Base-by-base conservation (phyloP, 2,329 filamentous ascomycete species). In the Penicillium sp. region DNA sequence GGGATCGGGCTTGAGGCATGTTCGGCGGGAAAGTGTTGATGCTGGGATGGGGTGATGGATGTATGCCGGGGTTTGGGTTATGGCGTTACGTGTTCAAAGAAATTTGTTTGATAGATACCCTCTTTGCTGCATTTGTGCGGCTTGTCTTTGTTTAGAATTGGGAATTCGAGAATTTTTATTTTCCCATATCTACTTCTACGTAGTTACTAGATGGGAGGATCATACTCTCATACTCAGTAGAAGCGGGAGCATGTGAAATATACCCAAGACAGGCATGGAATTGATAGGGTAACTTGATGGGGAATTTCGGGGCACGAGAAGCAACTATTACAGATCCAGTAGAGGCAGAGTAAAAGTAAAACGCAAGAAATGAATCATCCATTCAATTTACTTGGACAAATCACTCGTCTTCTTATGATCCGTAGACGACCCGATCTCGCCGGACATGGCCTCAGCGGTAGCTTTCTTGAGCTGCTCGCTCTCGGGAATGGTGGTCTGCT, bases 381-480 rank as follows among this genome's bases (percentile, higher is more conserved):
- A 7, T 13, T 25, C 8, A 19, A 11, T 70, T 64, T 66, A 73
- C 63, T 74, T 74, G 33, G 70, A 63, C 28, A 68, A 55, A 35
- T 69, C 64, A 14, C 70, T 67, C 28, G 67, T 45, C 64, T 74
- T 76, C 52, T 65, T 62, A 25, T 59, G 52, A 26, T 69, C 63
- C 56, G 62, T 71, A 7, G 72, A 68, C 33, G 69, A 65, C 30
- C 70, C 73, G 55, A 78, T 75, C 42, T 77, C 76, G 19, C 78
- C 78, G 22, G 78, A 72, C 72, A 78, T 79, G 4, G 80, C 79
- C 61, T 82, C 80, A 6, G 75, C 73, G 5, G 89, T 87, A 1
- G 86, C 87, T 75, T 88, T 84, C 80, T 88, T 89, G 70, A 88
- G 75, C 70, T 83, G 84, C 71, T 87, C 89, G 30, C 83, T 80